phyloP scores from a whole-genome alignment of 2,329 filamentous ascomycete species.

The Epichloe bromicola region DNA sequence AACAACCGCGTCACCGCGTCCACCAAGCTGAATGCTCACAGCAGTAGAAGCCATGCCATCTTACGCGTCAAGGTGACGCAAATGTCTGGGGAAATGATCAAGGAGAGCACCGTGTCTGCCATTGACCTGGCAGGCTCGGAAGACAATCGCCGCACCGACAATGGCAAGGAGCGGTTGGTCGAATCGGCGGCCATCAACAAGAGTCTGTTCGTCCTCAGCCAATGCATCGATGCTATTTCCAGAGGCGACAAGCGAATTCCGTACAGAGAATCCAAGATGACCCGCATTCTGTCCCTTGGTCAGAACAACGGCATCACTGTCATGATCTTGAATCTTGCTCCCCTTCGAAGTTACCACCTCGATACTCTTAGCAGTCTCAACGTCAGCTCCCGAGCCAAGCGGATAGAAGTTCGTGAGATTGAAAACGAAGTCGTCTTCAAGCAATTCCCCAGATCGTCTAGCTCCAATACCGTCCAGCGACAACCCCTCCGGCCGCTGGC shows the following conservation, averaged over 20 bases:
- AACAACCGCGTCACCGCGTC: slow-evolving; percentile 78
- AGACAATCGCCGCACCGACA: slow-evolving; percentile 88
- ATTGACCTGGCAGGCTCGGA: slow-evolving; percentile 94
- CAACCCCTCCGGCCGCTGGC: slow-evolving; percentile 71
- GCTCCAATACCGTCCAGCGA: slow-evolving; percentile 34
- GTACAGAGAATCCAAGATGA: slow-evolving; percentile 95
- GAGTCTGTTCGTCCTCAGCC: slow-evolving; percentile 83
- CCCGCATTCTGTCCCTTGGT: slow-evolving; percentile 76
- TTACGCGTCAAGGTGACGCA: slow-evolving; percentile 81
- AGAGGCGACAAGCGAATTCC: slow-evolving; percentile 65
- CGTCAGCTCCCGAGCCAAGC: slow-evolving; percentile 88
- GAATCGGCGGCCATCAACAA: slow-evolving; percentile 98
- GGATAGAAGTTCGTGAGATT: slow-evolving; percentile 89
- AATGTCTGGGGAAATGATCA: slow-evolving; percentile 51
- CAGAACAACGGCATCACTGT: slow-evolving; percentile 92
- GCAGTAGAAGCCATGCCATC: slow-evolving; percentile 80
- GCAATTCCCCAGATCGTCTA: slow-evolving; percentile 46
- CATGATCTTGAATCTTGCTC: slow-evolving; percentile 92
- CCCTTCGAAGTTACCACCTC: slow-evolving; percentile 81
- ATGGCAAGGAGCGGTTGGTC: slow-evolving; percentile 82
- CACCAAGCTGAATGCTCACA: slow-evolving; percentile 87
- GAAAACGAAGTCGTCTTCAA: slow-evolving; percentile 91
- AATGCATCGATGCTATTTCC: slow-evolving; percentile 91
- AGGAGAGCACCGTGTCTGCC: slow-evolving; percentile 75
- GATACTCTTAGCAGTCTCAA: slow-evolving; percentile 90